Percentiles rank a stretch among this genome's conserved stretches.
phyloP scores from a whole-genome alignment of 1,284 basidiomycete species.

The Tetrapyrgos nigripes region DNA sequence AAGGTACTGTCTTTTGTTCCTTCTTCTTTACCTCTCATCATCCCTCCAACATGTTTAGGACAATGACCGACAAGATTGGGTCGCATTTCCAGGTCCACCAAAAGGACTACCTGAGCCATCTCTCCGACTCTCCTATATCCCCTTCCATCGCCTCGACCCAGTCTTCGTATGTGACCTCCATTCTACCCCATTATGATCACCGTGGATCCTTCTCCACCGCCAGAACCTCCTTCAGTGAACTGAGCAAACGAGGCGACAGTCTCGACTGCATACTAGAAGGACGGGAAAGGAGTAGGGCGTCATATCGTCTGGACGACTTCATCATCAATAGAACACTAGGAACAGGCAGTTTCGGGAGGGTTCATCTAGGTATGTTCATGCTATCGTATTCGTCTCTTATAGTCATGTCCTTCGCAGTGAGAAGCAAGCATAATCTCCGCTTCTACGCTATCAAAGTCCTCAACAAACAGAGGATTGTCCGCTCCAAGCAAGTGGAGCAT shows the following conservation, averaged over 20 bases:
- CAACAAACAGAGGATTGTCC: constrained; percentile 93
- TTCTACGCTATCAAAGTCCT: constrained; percentile 97
- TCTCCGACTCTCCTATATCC: constrained; percentile 9
- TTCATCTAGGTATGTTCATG: constrained; percentile 79
- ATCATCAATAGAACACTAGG: constrained; percentile 83
- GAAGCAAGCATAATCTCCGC: constrained; percentile 90
- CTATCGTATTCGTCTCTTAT: constrained; percentile 12
- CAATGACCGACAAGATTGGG: constrained; percentile 50
- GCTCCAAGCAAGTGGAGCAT: constrained; percentile 97
- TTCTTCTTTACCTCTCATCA: constrained; percentile 2
- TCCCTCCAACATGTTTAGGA: constrained; percentile 43
- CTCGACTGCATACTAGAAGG: constrained; percentile 42
- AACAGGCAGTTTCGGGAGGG: constrained; percentile 94
- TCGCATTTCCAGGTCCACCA: constrained; percentile 31
- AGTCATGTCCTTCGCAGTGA: constrained; percentile 53
- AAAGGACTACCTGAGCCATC: constrained; percentile 13
- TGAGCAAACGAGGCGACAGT: constrained; percentile 49
- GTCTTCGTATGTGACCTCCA: constrained; percentile 22
- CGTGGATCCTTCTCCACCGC: constrained; percentile 70
- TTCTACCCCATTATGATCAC: constrained; percentile 38
- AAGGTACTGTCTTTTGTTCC: constrained; percentile 4
- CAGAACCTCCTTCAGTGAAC: constrained; percentile 61
- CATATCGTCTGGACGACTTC: constrained; percentile 76
- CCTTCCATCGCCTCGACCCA: constrained; percentile 19
- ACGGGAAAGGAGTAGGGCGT: constrained; percentile 58